phyloP scores from a whole-genome alignment of 1,284 basidiomycete genomes.

The Tausonia pullulans region DNA sequence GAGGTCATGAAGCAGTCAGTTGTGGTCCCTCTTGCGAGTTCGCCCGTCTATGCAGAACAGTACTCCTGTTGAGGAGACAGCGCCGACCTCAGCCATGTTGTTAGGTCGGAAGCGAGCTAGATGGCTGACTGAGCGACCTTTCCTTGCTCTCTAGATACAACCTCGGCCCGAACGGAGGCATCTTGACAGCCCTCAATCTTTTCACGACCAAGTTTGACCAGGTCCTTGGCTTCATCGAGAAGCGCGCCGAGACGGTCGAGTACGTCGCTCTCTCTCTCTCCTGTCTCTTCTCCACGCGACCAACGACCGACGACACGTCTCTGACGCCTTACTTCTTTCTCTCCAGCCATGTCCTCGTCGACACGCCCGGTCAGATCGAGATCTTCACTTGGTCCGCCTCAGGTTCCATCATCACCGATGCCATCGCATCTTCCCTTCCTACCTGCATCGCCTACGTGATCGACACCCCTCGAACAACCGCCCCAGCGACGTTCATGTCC shows the following conservation, averaged over 20 bases:
- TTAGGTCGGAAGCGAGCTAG: not conserved
- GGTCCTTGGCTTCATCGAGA: slow-evolving; percentile 84
- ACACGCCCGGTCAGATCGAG: slow-evolving; percentile 98
- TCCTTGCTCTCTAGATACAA: slow-evolving; percentile 59
- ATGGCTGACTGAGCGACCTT: not conserved
- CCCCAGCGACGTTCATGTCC: slow-evolving; percentile 98
- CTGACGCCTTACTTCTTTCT: not conserved
- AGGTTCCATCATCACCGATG: slow-evolving; percentile 95
- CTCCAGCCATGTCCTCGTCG: slow-evolving; percentile 79
- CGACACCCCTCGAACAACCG: slow-evolving; percentile 88
- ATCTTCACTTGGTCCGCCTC: slow-evolving; percentile 99
- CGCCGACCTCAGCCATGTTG: too few species aligned
- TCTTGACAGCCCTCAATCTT: slow-evolving; percentile 89
- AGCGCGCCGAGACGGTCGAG: slow-evolving; percentile 77
- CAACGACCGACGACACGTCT: not conserved
- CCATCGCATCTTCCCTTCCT: slow-evolving; percentile 85
- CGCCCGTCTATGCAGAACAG: too few species aligned
- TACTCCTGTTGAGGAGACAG: too few species aligned
- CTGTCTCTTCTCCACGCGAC: not conserved
- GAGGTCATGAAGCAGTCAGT: slow-evolving; percentile 99
- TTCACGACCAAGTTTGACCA: slow-evolving; percentile 99
- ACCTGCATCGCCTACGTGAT: slow-evolving; percentile 95
- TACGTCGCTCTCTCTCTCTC: slow-evolving; percentile 36
- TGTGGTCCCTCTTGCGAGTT: slow-evolving; percentile 18
- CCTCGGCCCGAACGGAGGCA: slow-evolving; percentile 94